Conservation (phyloP, 768 basidiomycete genomes). For the Mycena chlorophos region DNA sequence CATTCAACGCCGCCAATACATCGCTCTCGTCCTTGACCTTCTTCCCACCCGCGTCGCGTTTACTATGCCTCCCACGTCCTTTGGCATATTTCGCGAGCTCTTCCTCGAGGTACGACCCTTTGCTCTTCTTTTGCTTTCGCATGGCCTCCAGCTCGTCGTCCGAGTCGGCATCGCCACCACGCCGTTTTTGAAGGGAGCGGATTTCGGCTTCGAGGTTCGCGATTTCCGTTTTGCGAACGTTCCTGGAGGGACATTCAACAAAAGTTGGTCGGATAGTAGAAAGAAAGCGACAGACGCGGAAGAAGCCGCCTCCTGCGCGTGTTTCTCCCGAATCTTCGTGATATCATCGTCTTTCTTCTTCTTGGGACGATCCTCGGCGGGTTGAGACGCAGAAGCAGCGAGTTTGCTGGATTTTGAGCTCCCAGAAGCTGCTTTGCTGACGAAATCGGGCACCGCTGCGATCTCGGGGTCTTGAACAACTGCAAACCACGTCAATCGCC, state of each 20-base stretch:
- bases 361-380: constrained; percentile 29
- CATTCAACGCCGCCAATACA: constrained; percentile 64
- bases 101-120: constrained; percentile 74
- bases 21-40: constrained; percentile 67
- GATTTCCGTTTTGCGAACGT: constrained; percentile 71
- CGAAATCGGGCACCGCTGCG: constrained; percentile 42
- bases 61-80: constrained; percentile 56
- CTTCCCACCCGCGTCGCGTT: constrained; percentile 42
- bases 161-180: constrained; percentile 50
- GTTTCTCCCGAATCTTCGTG: constrained; percentile 71
- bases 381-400: constrained; percentile 14
- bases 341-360: constrained; percentile 51
- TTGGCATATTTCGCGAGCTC: constrained; percentile 82
- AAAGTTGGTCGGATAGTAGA: background rate
- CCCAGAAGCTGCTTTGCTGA: constrained; percentile 28
- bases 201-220: constrained; percentile 89
- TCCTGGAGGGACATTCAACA: constrained; percentile 36
- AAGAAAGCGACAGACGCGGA: constrained; percentile 46
- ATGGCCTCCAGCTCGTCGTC: constrained; percentile 61
- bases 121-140: constrained; percentile 54
- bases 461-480: constrained; percentile 41
- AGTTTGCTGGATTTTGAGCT: constrained; percentile 12
- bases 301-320: constrained; percentile 68
- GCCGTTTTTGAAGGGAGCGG: constrained; percentile 67
- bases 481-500: constrained; percentile 19